Percentiles rank a stretch among this genome's conserved stretches.
Evolutionary conservation across 208 protist species (phyloP).

Genomic region (Acanthamoeba lenticulata): DNA sequence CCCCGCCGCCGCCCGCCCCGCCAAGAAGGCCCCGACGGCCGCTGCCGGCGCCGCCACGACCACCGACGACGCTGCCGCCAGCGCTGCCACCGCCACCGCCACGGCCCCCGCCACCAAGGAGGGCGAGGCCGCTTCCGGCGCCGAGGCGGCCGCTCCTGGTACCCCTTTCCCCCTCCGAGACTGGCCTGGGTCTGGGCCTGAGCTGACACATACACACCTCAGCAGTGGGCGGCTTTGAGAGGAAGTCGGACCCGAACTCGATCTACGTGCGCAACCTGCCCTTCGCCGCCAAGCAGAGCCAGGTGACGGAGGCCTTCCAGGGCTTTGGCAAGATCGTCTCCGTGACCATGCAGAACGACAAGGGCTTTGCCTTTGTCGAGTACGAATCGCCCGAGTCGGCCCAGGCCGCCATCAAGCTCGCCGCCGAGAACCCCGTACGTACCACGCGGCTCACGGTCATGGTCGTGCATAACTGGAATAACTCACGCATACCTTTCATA

Average conservation of each 20-base stretch:
- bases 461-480: not conserved
- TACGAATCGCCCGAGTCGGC: not conserved
- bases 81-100: not conserved
- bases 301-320: constrained; percentile 8
- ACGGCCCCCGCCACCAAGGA: not conserved
- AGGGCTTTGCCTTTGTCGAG: constrained; percentile 51
- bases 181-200: not conserved
- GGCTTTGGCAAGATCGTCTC: constrained; percentile 38
- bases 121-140: not conserved
- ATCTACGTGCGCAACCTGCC: constrained; percentile 38
- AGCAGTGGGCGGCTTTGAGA: not conserved
- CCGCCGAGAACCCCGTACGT: not conserved
- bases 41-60: not conserved
- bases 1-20: not conserved
- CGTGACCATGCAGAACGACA: not conserved
- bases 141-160: not conserved
- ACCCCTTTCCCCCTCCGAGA: not conserved
- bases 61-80: not conserved
- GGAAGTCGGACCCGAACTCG: not conserved
- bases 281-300: not conserved
- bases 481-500: not conserved
- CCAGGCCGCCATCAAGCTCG: not conserved
- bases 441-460: not conserved
- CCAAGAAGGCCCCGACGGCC: not conserved
- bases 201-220: not conserved